Percentiles rank a stretch among this genome's conserved stretches.
These are phyloP conservation scores for Yamagishiella unicocca DNA, from an alignment of 139 green algal species.

Conservation along the genomic window DNA sequence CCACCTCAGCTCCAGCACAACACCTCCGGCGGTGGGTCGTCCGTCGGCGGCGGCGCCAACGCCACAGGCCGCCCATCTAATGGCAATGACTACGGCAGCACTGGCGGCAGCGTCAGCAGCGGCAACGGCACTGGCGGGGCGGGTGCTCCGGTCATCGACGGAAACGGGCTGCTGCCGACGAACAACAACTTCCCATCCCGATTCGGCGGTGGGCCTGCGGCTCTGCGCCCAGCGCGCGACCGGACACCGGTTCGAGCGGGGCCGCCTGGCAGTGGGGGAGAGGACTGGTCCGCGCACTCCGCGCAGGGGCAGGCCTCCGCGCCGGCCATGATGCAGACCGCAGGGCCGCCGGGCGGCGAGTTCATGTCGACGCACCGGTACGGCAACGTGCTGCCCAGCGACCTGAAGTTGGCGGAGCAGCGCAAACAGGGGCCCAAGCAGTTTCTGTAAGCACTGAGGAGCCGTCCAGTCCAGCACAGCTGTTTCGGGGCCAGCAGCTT, in stretches of 20 bases:
- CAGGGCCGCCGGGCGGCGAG: background rate
- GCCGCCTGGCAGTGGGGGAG: background rate
- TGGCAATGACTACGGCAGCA: background rate
- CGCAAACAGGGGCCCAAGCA: slow-evolving; percentile 37
- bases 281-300: background rate
- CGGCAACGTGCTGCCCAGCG: slow-evolving; percentile 13
- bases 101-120: background rate
- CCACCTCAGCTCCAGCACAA: background rate
- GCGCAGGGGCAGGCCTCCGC: background rate
- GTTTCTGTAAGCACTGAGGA: slow-evolving; percentile 36
- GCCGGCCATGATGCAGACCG: too few species aligned
- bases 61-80: background rate
- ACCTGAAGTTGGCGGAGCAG: slow-evolving; percentile 50
- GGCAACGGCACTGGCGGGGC: background rate
- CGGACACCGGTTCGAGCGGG: background rate
- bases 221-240: slow-evolving; percentile 16
- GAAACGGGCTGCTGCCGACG: background rate
- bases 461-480: too few species aligned
- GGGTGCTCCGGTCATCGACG: slow-evolving; percentile 30
- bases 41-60: background rate
- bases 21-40: background rate
- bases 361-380: slow-evolving; percentile 33
- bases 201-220: background rate
- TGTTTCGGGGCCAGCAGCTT: too few species aligned
- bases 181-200: slow-evolving; percentile 41